These are phyloP conservation scores for Malus orientalis DNA, from an alignment of 306 rosid genomes.

Conservation along the genomic window DNA sequence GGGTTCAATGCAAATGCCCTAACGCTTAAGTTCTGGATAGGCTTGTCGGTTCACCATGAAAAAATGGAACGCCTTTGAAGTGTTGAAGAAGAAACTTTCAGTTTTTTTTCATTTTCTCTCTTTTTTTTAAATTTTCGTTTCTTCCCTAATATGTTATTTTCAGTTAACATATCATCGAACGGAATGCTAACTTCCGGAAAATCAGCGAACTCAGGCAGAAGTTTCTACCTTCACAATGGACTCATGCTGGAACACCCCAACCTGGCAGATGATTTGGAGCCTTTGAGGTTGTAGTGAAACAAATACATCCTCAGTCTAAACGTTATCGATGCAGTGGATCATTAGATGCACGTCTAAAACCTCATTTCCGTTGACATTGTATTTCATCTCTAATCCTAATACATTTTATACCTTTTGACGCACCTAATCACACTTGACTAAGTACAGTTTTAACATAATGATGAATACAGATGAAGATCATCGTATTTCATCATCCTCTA, in stretches of 20 bases:
- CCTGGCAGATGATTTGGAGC: background rate
- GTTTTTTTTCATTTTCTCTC: background rate
- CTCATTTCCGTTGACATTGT: background rate
- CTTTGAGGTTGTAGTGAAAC: background rate
- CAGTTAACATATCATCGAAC: background rate
- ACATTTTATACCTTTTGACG: background rate
- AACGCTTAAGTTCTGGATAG: background rate
- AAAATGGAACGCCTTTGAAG: background rate
- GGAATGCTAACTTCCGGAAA: background rate
- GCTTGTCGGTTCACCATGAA: background rate
- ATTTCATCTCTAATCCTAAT: background rate
- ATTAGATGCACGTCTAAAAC: background rate
- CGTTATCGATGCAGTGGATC: background rate
- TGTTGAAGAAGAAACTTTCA: background rate
- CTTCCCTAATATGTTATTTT: background rate
- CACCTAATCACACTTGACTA: background rate
- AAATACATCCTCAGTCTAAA: background rate
- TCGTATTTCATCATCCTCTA: background rate
- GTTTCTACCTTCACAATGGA: background rate
- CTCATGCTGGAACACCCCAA: background rate
- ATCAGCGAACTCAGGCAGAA: background rate
- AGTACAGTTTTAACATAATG: background rate
- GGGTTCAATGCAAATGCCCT: constrained; percentile 5
- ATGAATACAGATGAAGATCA: background rate
- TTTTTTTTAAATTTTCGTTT: background rate